Evolutionary conservation across 2,329 filamentous ascomycete genomes (phyloP).

Genomic region (Dryadomyces quercivorus): DNA sequence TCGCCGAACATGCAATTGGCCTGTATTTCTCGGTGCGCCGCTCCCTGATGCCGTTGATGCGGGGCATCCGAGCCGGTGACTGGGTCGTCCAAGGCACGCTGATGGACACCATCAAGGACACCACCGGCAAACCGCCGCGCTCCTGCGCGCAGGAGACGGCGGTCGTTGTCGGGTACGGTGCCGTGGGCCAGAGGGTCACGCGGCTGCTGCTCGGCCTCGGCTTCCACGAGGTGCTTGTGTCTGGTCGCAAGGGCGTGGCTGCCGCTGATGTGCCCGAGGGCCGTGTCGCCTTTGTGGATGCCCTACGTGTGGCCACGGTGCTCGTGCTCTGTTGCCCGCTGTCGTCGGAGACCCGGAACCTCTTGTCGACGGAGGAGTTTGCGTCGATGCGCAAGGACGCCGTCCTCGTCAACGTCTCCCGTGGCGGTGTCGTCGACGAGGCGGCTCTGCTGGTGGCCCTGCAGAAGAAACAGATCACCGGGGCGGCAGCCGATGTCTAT

Average conservation of each 20-base stretch:
- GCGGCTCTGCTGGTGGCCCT: conserved; percentile 20
- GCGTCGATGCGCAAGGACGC: conserved; percentile 12
- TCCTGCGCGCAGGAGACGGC: conserved; percentile 11
- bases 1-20: conserved; percentile 18
- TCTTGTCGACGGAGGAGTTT: conserved; percentile 13
- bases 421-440: conserved; percentile 22
- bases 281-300: conserved; percentile 14
- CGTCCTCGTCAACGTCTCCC: conserved; percentile 21
- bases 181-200: conserved; percentile 20
- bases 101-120: conserved; percentile 1
- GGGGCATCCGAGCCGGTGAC: conserved; percentile 13
- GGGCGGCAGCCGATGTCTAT: conserved; percentile 22
- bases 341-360: conserved; percentile 13
- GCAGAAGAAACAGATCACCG: conserved; percentile 16
- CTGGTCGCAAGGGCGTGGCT: conserved; percentile 6
- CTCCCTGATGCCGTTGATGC: conserved; percentile 19
- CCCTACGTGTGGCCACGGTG: conserved; percentile 16
- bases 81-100: conserved; percentile 13
- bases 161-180: conserved; percentile 22
- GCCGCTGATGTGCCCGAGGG: conserved; percentile 9
- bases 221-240: conserved; percentile 17
- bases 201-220: conserved; percentile 17
- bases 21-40: conserved; percentile 20
- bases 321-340: conserved; percentile 22
- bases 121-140: conserved; percentile 2